Base-by-base conservation (phyloP, 2,329 filamentous ascomycete genomes). In the Xylariaceae sp. region DNA sequence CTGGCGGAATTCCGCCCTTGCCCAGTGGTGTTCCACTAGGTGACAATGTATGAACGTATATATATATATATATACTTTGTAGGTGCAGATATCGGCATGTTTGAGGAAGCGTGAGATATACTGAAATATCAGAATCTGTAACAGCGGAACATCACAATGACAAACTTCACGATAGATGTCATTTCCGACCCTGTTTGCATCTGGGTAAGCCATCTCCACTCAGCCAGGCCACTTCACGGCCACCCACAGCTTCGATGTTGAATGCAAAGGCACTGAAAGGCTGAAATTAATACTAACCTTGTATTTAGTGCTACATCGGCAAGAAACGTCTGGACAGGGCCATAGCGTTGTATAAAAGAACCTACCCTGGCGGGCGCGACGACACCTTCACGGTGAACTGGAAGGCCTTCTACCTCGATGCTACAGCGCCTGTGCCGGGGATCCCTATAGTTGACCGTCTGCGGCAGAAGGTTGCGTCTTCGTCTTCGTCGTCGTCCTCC, bases 251-350 rank as follows among this genome's bases (percentile, higher is more conserved):
- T n/a, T n/a, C n/a, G n/a, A n/a, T n/a, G n/a, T n/a, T n/a, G n/a
- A n/a, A n/a, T n/a, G n/a, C n/a, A n/a, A n/a, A n/a, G n/a, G n/a
- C n/a, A n/a, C n/a, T n/a, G n/a, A n/a, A n/a, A n/a, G n/a, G n/a
- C n/a, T n/a, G n/a, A n/a, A n/a, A n/a, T n/a, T n/a, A n/a, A n/a
- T n/a, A n/a, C n/a, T n/a, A 32, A 35, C 2, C 19, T 24, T 11
- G 7, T 24, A 24, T 24, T 24, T 24, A 61, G 63, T 67, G 65
- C 51, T 67, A 64, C 46, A 63, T 69, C 18, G 63, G 59, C 40
- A 61, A 66, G 17, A 57, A 57, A 17, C 58, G 53, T 17, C 56
- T 69, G 2, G 57, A 66, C 21, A 50, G 42, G 36, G 61, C 64
- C 31, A 66, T 68, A 21, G 29, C 47, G 0, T 52, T 68, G 0